phyloP scores from a whole-genome alignment of 306 rosid species.

The Rubus idaeus region DNA sequence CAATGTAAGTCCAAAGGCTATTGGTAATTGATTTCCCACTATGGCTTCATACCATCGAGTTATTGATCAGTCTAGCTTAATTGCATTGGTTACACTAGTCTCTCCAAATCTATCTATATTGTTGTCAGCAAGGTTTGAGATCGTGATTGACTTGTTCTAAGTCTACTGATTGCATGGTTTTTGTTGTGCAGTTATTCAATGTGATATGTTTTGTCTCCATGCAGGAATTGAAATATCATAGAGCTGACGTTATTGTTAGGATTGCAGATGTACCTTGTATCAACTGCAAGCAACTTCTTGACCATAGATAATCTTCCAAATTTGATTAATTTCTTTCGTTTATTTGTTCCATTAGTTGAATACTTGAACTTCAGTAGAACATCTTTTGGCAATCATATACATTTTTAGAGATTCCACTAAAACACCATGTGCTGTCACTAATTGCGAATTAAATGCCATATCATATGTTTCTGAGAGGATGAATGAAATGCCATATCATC shows the following conservation, averaged over 20 bases:
- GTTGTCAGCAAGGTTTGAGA: not conserved
- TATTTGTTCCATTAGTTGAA: not conserved
- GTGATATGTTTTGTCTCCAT: not conserved
- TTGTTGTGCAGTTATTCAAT: not conserved
- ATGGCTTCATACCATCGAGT: not conserved
- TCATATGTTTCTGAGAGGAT: not conserved
- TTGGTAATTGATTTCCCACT: not conserved
- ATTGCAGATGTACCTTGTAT: not conserved
- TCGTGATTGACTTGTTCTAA: conserved; percentile 5
- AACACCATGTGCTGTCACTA: not conserved
- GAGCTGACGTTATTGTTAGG: not conserved
- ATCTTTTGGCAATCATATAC: not conserved
- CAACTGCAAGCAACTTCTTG: not conserved
- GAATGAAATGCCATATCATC: not conserved
- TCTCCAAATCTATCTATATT: not conserved
- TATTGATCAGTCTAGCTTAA: not conserved
- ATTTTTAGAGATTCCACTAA: not conserved
- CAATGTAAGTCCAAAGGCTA: not conserved
- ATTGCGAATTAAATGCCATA: not conserved
- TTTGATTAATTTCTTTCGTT: not conserved
- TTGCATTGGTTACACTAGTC: not conserved
- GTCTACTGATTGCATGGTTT: not conserved
- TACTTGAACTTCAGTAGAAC: not conserved
- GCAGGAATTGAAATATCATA: not conserved
- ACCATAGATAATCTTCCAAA: conserved; percentile 2